Evolutionary conservation across 2,329 filamentous ascomycete genomes (phyloP), one percentile per base, ranked within the genome.

Genomic region (Hymenoscyphus repandus): DNA sequence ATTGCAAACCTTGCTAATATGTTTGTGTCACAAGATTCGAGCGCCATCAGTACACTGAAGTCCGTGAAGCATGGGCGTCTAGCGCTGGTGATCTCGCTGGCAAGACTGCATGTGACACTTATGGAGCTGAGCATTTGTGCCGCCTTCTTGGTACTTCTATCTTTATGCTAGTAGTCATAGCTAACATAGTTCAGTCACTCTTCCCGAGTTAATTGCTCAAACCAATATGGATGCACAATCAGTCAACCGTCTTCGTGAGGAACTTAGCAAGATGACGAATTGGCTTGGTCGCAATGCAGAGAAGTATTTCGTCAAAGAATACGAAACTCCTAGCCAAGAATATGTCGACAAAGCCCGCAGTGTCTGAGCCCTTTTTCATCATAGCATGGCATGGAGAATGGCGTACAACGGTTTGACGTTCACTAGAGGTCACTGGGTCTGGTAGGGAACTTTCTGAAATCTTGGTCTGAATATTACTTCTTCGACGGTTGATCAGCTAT

Each of bases 171-270:
- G 2, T 39, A 15, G n/a, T 22, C 31, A 36, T 32, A 27, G 11
- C 55, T 61, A 48, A 61, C 40, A 27, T 15, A 41, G 3, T 41
- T 9, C 60, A 96, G 92, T 95, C 3, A 86, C 87, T 1, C 83
- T 97, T 61, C 92, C 93, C 0, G 93, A 99, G 66, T 82, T 97
- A 37, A 84, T 97, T 55, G 91, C 91, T 3, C 93, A 99, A 68
- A 99, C 93, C 47, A 97, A 97, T 71, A 96, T 99, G 90, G 93
- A 97, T 64, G 78, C 86, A 47, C 90, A 95, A 67, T 91, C 90
- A 2, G 89, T 96, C 38, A 87, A 85, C 55, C 86, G 90, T 42
- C 80, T 97, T 22, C 85, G 90, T 11, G 90, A 96, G 63, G 93
- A 99, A 68, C 78, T 99, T 13, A 79, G 82, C 59, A 92, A 90